phyloP scores from a whole-genome alignment of 1,284 basidiomycete species.

The Ustilago nuda region DNA sequence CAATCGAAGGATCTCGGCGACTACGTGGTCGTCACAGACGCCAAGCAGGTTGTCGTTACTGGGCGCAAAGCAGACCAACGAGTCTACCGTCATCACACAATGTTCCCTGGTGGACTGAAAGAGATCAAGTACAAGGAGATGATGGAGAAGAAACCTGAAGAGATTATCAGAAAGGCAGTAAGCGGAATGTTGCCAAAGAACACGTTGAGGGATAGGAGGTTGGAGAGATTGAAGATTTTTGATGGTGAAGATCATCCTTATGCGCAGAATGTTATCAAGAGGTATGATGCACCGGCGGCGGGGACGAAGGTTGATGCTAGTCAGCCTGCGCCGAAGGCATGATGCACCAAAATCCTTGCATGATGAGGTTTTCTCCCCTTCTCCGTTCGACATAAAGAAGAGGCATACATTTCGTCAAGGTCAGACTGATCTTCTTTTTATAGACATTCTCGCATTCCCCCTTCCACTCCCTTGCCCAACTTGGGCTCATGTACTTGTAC shows the following conservation, averaged over 20 bases:
- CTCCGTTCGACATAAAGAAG: too few relatives aligned
- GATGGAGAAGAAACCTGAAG: conserved; percentile 81
- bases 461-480: neutral
- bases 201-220: conserved; percentile 64
- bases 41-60: conserved; percentile 84
- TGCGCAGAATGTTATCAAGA: conserved; percentile 51
- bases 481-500: conserved; percentile 36
- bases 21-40: conserved; percentile 96
- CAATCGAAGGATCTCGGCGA: conserved; percentile 77
- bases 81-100: conserved; percentile 88
- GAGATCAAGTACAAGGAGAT: conserved; percentile 64
- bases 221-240: conserved; percentile 67
- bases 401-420: too few relatives aligned
- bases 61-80: conserved; percentile 90
- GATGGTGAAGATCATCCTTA: conserved; percentile 64
- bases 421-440: neutral
- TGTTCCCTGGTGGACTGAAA: conserved; percentile 93
- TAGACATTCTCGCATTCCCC: neutral
- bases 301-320: neutral
- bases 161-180: conserved; percentile 71
- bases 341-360: neutral
- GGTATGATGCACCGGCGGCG: conserved; percentile 17
- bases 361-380: too few relatives aligned
- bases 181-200: conserved; percentile 69
- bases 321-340: conserved; percentile 23